Conservation (phyloP, 805 yeast species). For the Candida namnaoensis region DNA sequence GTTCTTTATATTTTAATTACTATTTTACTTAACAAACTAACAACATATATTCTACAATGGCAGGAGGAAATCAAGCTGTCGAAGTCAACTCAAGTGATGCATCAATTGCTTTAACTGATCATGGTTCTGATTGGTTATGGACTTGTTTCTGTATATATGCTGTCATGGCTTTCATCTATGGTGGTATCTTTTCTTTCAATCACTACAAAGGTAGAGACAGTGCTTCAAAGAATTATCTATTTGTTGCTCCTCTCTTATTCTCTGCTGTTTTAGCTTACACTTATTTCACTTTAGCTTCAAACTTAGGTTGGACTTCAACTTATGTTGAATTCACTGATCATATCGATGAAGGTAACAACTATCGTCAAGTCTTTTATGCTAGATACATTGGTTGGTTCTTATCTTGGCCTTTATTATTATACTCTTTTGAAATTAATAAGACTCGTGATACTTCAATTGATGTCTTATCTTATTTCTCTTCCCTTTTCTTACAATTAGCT, state of each 20-base stretch:
- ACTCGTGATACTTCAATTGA: conserved; percentile 8
- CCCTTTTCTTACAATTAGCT: conserved; percentile 31
- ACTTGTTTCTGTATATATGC: conserved; percentile 36
- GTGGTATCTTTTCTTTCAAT: neutral
- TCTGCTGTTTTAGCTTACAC: conserved; percentile 34
- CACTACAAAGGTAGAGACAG: conserved; percentile 6
- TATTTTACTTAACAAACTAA: too few relatives aligned
- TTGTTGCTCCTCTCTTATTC: conserved; percentile 33
- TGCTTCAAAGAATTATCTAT: conserved; percentile 23
- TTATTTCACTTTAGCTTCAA: conserved; percentile 49
- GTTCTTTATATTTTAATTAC: too few relatives aligned
- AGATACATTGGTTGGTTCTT: conserved; percentile 52
- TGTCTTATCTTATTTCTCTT: conserved; percentile 22
- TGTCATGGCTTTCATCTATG: conserved; percentile 20
- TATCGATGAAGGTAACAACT: conserved; percentile 23
- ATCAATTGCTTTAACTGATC: neutral
- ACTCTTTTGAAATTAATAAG: conserved; percentile 19
- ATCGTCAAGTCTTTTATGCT: conserved; percentile 48
- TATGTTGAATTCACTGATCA: conserved; percentile 37
- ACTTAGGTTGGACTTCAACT: conserved; percentile 45
- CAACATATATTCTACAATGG: neutral
- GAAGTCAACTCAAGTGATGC: conserved; percentile 5
- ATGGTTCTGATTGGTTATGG: conserved; percentile 1
- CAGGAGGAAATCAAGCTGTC: conserved; percentile 15
- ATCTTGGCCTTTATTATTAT: conserved; percentile 36